A percentile compares a stretch with the other conserved stretches of the same genome.
Evolutionary conservation across 306 rosid species (phyloP).

Genomic region (Erythrophleum fordii): DNA sequence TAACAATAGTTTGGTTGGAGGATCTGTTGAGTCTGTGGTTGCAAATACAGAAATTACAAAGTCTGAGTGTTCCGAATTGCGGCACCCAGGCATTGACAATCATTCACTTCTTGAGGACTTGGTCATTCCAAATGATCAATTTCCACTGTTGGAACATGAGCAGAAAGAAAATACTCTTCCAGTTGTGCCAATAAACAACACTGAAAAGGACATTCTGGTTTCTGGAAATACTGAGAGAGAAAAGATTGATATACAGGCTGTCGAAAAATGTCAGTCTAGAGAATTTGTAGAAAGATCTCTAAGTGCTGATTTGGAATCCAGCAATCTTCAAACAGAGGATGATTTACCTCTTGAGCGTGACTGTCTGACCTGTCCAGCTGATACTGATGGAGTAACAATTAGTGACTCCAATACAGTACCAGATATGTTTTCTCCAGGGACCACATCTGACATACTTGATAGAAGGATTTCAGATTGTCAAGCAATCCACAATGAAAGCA

Average conservation of each 20-base stretch:
- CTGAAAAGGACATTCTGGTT: slow-evolving; percentile 47
- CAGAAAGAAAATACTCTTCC: slow-evolving; percentile 44
- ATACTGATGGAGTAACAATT: slow-evolving; percentile 42
- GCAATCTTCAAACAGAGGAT: slow-evolving; percentile 51
- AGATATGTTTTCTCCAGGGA: slow-evolving; percentile 52
- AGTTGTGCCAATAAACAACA: slow-evolving; percentile 36
- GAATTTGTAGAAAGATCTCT: slow-evolving; percentile 44
- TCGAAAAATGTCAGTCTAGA: slow-evolving; percentile 45
- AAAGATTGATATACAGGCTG: slow-evolving; percentile 42
- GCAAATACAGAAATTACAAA: slow-evolving; percentile 38
- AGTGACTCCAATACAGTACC: slow-evolving; percentile 47
- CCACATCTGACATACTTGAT: slow-evolving; percentile 46
- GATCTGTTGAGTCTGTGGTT: slow-evolving; percentile 43
- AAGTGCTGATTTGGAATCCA: slow-evolving; percentile 46
- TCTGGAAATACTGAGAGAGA: slow-evolving; percentile 44
- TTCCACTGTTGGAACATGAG: slow-evolving; percentile 44
- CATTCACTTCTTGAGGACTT: slow-evolving; percentile 41
- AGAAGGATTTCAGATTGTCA: slow-evolving; percentile 35
- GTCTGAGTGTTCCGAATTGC: slow-evolving; percentile 47
- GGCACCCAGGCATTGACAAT: slow-evolving; percentile 40
- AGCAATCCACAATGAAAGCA: slow-evolving; percentile 44
- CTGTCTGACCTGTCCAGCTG: slow-evolving; percentile 38
- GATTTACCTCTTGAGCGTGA: slow-evolving; percentile 47
- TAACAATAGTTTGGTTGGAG: slow-evolving; percentile 42
- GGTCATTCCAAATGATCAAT: slow-evolving; percentile 41